These are phyloP conservation scores for Punctularia strigosozonata DNA, from an alignment of 768 basidiomycete genomes.

Conservation along the genomic window DNA sequence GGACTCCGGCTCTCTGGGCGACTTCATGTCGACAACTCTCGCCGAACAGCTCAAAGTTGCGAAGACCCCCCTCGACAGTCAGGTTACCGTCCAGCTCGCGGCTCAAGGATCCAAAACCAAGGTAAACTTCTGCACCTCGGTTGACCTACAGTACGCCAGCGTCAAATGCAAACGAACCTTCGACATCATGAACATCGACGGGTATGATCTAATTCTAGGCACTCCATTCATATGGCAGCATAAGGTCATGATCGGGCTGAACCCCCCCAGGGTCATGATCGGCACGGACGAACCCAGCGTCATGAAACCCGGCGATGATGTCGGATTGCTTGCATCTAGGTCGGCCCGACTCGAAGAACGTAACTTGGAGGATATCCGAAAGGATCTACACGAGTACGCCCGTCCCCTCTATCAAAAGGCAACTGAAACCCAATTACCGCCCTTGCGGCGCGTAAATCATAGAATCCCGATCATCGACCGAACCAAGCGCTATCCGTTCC, in stretches of 20 bases:
- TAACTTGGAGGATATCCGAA: conserved; percentile 9
- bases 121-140: conserved; percentile 16
- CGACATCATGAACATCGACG: conserved; percentile 15
- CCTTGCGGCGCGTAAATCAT: conserved; percentile 11
- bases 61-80: conserved; percentile 6
- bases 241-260: conserved; percentile 1
- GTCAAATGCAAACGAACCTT: conserved; percentile 11
- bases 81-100: conserved; percentile 16
- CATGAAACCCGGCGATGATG: conserved; percentile 6
- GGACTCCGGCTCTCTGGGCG: conserved; percentile 9
- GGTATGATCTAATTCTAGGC: conserved; percentile 19
- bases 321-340: neutral
- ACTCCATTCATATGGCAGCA: conserved; percentile 20
- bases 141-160: conserved; percentile 3
- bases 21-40: conserved; percentile 10
- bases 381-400: conserved; percentile 10
- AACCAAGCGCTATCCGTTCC: conserved; percentile 8
- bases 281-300: too few relatives aligned
- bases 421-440: conserved; percentile 6
- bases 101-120: conserved; percentile 28
- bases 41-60: conserved; percentile 10
- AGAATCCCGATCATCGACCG: conserved; percentile 11
- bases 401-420: conserved; percentile 7
- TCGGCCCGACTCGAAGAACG: conserved; percentile 1
- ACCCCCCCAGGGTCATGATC: conserved; percentile 5